phyloP scores from a whole-genome alignment of 2,329 filamentous ascomycete genomes.

The Cladosporium cucumerinum region DNA sequence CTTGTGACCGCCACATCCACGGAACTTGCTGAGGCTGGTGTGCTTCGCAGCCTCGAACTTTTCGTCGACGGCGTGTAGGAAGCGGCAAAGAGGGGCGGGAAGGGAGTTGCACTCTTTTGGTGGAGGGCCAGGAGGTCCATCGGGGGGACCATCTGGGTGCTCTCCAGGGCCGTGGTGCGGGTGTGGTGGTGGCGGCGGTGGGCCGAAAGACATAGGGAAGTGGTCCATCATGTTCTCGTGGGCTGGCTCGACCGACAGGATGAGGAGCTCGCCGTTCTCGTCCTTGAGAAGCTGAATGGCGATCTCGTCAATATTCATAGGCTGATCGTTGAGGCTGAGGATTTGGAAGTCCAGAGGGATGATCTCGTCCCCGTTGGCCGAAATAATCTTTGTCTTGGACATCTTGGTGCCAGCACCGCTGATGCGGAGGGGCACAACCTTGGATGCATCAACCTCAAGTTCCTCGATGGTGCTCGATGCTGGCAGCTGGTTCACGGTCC shows the following conservation, averaged over 20 bases:
- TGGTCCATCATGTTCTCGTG: constrained; percentile 16
- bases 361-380: constrained; percentile 52
- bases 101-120: constrained; percentile 38
- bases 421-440: constrained; percentile 36
- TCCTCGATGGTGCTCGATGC: constrained; percentile 11
- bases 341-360: constrained; percentile 57
- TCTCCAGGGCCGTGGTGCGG: constrained; percentile 21
- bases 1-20: constrained; percentile 33
- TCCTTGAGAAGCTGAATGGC: constrained; percentile 62
- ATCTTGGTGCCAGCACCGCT: constrained; percentile 36
- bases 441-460: constrained; percentile 24
- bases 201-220: constrained; percentile 10
- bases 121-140: constrained; percentile 25
- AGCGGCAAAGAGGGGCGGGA: constrained; percentile 53
- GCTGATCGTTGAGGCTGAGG: constrained; percentile 54
- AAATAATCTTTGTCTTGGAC: constrained; percentile 41
- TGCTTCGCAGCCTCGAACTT: constrained; percentile 43
- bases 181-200: constrained; percentile 29
- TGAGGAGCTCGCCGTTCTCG: constrained; percentile 52
- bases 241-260: constrained; percentile 36
- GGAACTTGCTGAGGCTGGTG: constrained; percentile 34
- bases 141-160: constrained; percentile 25
- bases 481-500: constrained; percentile 10
- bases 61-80: constrained; percentile 50
- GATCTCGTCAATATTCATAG: constrained; percentile 54